Percentiles rank a stretch among this genome's conserved stretches.
Evolutionary conservation across 2,329 filamentous ascomycete genomes (phyloP).

Genomic region (Hypoxylon sp.): DNA sequence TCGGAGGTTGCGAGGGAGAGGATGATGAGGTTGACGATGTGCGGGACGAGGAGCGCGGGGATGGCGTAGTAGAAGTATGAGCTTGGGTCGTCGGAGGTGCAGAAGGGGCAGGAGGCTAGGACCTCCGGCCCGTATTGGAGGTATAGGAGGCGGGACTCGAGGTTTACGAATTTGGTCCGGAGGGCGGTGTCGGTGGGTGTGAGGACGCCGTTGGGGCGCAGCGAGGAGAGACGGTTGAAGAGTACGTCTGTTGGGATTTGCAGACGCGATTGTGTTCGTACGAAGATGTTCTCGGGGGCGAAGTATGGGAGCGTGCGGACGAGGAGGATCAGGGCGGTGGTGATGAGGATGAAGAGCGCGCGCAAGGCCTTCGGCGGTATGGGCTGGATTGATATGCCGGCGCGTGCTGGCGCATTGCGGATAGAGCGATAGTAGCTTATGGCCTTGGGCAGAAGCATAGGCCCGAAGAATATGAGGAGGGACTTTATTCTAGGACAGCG

Average conservation of each 20-base stretch:
- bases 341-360: slow-evolving; percentile 71
- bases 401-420: slow-evolving; percentile 58
- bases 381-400: slow-evolving; percentile 66
- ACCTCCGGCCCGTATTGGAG: slow-evolving; percentile 83
- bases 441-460: slow-evolving; percentile 76
- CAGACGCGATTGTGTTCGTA: slow-evolving; percentile 80
- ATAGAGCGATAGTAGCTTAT: slow-evolving; percentile 73
- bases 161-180: slow-evolving; percentile 74
- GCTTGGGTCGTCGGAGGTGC: slow-evolving; percentile 74
- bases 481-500: slow-evolving; percentile 62
- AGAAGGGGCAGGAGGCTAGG: slow-evolving; percentile 84
- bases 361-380: slow-evolving; percentile 67
- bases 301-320: slow-evolving; percentile 75
- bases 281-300: slow-evolving; percentile 85
- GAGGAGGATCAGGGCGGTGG: slow-evolving; percentile 64
- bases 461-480: slow-evolving; percentile 74
- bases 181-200: slow-evolving; percentile 74
- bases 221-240: slow-evolving; percentile 77
- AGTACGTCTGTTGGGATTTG: slow-evolving; percentile 88
- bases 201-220: slow-evolving; percentile 64
- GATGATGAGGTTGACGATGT: slow-evolving; percentile 80
- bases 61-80: slow-evolving; percentile 86
- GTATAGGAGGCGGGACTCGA: slow-evolving; percentile 83
- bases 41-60: slow-evolving; percentile 79
- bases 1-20: slow-evolving; percentile 81